Conservation (phyloP, 371 early-diverging fungal species). For the Mucor mucedo region DNA sequence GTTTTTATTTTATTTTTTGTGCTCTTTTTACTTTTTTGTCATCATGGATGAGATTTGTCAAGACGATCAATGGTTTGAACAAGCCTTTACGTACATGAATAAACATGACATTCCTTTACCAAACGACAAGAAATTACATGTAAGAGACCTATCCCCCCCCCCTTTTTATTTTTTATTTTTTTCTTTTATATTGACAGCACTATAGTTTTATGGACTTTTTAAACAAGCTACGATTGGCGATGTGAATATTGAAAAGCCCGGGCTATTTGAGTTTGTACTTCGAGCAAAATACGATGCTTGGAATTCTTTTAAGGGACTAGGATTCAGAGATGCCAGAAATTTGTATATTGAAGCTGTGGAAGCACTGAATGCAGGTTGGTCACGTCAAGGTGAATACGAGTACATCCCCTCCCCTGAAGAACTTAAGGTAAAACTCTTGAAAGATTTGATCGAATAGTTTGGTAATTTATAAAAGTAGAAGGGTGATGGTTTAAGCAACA, state of each 20-base stretch:
- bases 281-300: constrained; percentile 62
- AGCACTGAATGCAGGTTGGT: constrained; percentile 45
- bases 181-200: neutral
- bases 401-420: constrained; percentile 26
- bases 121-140: constrained; percentile 52
- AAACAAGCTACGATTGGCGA: constrained; percentile 57
- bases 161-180: neutral
- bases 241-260: constrained; percentile 40
- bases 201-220: constrained; percentile 52
- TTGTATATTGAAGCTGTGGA: constrained; percentile 44
- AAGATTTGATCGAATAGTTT: neutral
- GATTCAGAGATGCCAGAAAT: constrained; percentile 33
- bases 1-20: neutral
- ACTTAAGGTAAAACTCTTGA: constrained; percentile 11
- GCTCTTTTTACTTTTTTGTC: neutral
- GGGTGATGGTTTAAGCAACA: constrained; percentile 14
- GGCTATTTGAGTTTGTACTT: constrained; percentile 50
- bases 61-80: constrained; percentile 47
- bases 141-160: constrained; percentile 2
- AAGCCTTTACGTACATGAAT: constrained; percentile 46
- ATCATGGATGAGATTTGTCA: constrained; percentile 31
- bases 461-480: neutral
- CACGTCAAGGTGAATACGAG: constrained; percentile 45
- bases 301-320: constrained; percentile 38
- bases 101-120: constrained; percentile 34